A percentile compares a stretch with the other conserved stretches of the same genome.
Evolutionary conservation across 2,329 filamentous ascomycete genomes (phyloP).

Genomic region (Arthrocladium fulminans): DNA sequence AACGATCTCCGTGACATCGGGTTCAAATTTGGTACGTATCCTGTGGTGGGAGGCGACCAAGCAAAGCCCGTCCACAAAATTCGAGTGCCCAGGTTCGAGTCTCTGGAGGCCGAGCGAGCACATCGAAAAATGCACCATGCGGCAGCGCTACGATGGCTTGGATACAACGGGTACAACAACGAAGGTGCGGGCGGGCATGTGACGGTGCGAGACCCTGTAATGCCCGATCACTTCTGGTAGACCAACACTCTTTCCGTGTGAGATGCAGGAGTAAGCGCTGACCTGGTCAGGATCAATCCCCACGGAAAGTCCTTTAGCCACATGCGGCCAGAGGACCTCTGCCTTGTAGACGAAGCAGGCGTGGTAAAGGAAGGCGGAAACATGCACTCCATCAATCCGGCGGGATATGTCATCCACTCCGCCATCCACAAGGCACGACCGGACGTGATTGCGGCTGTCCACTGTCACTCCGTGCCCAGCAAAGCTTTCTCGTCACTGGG

Average conservation of each 20-base stretch:
- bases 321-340: slow-evolving; percentile 33
- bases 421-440: slow-evolving; percentile 53
- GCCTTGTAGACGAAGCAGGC: slow-evolving; percentile 32
- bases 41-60: slow-evolving; percentile 8
- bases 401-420: slow-evolving; percentile 53
- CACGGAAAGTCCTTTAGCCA: slow-evolving; percentile 30
- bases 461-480: slow-evolving; percentile 51
- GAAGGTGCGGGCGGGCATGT: slow-evolving; percentile 34
- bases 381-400: slow-evolving; percentile 33
- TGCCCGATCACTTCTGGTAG: slow-evolving; percentile 27
- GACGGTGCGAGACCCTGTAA: slow-evolving; percentile 31
- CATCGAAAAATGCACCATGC: slow-evolving; percentile 30
- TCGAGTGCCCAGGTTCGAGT: slow-evolving; percentile 17
- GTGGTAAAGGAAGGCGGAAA: slow-evolving; percentile 34
- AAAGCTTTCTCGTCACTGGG: slow-evolving; percentile 56
- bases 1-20: not conserved
- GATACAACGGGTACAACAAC: slow-evolving; percentile 23
- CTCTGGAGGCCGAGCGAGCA: slow-evolving; percentile 16
- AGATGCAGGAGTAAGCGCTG: slow-evolving; percentile 36
- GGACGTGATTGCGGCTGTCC: slow-evolving; percentile 50
- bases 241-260: slow-evolving; percentile 13
- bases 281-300: slow-evolving; percentile 23
- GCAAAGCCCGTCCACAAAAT: slow-evolving; percentile 15
- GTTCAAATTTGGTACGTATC: slow-evolving; percentile 6
- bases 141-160: slow-evolving; percentile 28